Conservation (phyloP, 768 basidiomycete genomes). For the Sarcodon sp. region DNA sequence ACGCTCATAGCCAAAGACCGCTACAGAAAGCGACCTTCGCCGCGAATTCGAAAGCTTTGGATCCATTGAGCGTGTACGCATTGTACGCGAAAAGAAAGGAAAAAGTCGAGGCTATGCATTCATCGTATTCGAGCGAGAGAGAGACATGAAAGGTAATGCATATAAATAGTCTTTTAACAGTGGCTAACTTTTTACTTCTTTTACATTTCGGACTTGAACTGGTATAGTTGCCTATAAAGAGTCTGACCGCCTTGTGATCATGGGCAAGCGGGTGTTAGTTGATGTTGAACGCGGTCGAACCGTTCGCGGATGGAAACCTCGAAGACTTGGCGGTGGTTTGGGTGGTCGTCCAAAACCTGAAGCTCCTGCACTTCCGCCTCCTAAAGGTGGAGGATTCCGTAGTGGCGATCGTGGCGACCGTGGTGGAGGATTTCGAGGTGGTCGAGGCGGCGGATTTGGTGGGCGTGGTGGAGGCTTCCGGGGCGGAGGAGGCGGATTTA, state of each 20-base stretch:
- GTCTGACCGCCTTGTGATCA: constrained; percentile 91
- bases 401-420: constrained; percentile 28
- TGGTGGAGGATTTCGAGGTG: constrained; percentile 32
- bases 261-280: constrained; percentile 91
- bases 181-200: constrained; percentile 8
- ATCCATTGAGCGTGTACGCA: constrained; percentile 85
- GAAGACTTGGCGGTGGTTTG: constrained; percentile 93
- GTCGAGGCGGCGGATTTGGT: constrained; percentile 25
- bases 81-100: constrained; percentile 84
- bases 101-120: constrained; percentile 92
- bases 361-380: constrained; percentile 18
- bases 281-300: constrained; percentile 98
- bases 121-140: constrained; percentile 93
- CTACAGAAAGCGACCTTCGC: constrained; percentile 84
- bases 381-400: background rate
- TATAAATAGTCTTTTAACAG: constrained; percentile 5
- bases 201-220: constrained; percentile 10
- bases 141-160: constrained; percentile 93
- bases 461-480: constrained; percentile 22
- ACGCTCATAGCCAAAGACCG: constrained; percentile 65
- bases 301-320: constrained; percentile 97
- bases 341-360: constrained; percentile 92
- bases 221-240: constrained; percentile 88
- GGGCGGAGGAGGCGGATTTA: constrained; percentile 15
- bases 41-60: constrained; percentile 96